Evolutionary conservation across 495 filamentous ascomycete genomes (phyloP), one percentile per base, ranked within the genome.

Genomic region (Penicillium desertorum): DNA sequence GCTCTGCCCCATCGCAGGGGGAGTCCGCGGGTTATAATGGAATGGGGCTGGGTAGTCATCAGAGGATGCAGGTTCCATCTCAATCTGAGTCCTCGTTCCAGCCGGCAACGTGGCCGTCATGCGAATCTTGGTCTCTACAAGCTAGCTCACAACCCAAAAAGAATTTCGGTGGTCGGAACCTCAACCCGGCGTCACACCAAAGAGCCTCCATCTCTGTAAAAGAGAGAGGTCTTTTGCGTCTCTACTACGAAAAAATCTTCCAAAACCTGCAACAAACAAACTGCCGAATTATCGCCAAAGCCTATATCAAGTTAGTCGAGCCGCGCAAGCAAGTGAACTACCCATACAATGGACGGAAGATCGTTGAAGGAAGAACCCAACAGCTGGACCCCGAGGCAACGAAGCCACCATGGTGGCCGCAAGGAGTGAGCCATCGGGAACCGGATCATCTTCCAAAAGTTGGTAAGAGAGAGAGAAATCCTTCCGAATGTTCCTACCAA

Each of bases 311-410:
- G 62, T 77, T 85, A 14, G 85, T 94, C 2, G 88, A 90, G 54
- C 88, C 91, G 0, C 90, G 88, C 63, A 96, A 96, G 67, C 90
- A 95, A 67, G 84, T 85, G 0, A 86, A 81, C 37, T 85, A 88
- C 59, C 91, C 92, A 0, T 96, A 96, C 67, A 91, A 87, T 23
- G 78, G 82, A 51, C 78, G 81, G 8, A 75, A 72, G 52, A 67
- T 74, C 16, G 65, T 74, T 20, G 63, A 62, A 4, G 75, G 73
- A 9, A 54, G 54, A 11, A 65, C 72, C 10, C 65, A 71, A 37
- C 72, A 75, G 46, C 58, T 75, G 4, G 66, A 74, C 20, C 74
- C 75, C 8, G 73, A 76, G 46, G 58, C 65, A 46, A 78, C 74
- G 2, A 78, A 74, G 58, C 91, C 91, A 4, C 78, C 78, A 10